Conservation (phyloP, 2,329 filamentous ascomycete species). For the Nemania serpens region DNA sequence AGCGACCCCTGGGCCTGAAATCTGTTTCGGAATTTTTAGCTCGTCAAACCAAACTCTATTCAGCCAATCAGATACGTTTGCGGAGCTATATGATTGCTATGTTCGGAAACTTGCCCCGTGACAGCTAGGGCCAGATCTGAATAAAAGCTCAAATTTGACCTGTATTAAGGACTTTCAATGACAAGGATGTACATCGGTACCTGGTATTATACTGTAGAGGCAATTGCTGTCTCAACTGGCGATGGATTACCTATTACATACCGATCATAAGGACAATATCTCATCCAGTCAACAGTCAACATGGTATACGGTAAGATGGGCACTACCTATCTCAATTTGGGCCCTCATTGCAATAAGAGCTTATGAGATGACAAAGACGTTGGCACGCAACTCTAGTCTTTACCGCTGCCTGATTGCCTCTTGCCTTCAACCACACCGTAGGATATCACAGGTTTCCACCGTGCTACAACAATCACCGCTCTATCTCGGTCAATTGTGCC, state of each 20-base stretch:
- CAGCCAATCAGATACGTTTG: slow-evolving; percentile 14
- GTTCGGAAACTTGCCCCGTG: slow-evolving; percentile 18
- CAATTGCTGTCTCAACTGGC: too few relatives aligned
- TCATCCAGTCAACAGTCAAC: too few relatives aligned
- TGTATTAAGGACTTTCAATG: too few relatives aligned
- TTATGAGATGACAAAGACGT: neutral
- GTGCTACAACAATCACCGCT: slow-evolving; percentile 1
- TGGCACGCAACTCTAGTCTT: neutral
- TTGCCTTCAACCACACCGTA: neutral
- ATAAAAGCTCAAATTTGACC: too few relatives aligned
- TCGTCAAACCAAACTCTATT: neutral
- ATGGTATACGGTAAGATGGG: too few relatives aligned
- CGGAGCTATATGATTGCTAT: slow-evolving; percentile 14
- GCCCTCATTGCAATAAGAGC: too few relatives aligned
- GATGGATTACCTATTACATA: too few relatives aligned
- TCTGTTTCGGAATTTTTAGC: slow-evolving; percentile 23
- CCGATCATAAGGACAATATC: too few relatives aligned
- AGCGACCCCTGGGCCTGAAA: neutral
- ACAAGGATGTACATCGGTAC: neutral
- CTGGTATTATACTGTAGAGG: too few relatives aligned
- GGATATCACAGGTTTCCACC: neutral
- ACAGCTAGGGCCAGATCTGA: neutral
- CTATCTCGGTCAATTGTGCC: slow-evolving; percentile 20
- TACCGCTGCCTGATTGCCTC: neutral
- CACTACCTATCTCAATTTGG: too few relatives aligned